phyloP scores from a whole-genome alignment of 352 stramenopile genomes.

The Pythium phragmiticola region DNA sequence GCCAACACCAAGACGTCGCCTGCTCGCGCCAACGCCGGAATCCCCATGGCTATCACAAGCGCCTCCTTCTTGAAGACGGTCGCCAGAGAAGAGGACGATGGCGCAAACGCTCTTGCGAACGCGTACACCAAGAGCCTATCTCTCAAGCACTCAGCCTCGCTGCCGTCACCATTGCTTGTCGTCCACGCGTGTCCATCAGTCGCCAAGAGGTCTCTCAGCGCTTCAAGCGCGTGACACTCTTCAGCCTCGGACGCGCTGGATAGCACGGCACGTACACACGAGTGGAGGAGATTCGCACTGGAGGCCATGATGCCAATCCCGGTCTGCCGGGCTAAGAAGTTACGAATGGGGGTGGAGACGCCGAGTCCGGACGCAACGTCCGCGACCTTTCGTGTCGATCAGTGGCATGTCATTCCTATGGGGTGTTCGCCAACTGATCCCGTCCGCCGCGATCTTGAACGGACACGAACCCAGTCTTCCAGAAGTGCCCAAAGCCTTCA shows the following conservation, averaged over 20 bases:
- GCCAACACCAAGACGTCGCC: not conserved
- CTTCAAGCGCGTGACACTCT: not conserved
- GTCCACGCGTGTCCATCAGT: conserved; percentile 1
- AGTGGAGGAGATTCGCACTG: not conserved
- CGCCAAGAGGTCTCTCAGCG: not conserved
- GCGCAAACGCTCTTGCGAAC: conserved; percentile 5
- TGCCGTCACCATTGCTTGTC: not conserved
- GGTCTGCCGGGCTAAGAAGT: not conserved
- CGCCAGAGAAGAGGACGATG: not conserved
- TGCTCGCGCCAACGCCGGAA: conserved; percentile 3
- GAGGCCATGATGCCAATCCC: not conserved
- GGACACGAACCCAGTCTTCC: not conserved
- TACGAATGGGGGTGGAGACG: not conserved
- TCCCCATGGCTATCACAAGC: not conserved
- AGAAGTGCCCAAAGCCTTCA: not conserved
- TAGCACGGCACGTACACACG: not conserved
- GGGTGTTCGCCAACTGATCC: conserved; percentile 1
- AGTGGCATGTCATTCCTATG: conserved; percentile 15
- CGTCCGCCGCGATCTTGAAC: conserved; percentile 23
- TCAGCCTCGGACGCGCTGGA: not conserved
- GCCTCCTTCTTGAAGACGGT: conserved; percentile 1
- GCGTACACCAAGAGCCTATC: conserved; percentile 7
- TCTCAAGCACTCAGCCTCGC: not conserved
- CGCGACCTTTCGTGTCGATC: conserved; percentile 12
- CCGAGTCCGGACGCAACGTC: not conserved